A percentile compares a stretch with the other conserved stretches of the same genome.
These are phyloP conservation scores for Oenanthe javanica DNA, from an alignment of 140 eudicot species.

Conservation along the genomic window DNA sequence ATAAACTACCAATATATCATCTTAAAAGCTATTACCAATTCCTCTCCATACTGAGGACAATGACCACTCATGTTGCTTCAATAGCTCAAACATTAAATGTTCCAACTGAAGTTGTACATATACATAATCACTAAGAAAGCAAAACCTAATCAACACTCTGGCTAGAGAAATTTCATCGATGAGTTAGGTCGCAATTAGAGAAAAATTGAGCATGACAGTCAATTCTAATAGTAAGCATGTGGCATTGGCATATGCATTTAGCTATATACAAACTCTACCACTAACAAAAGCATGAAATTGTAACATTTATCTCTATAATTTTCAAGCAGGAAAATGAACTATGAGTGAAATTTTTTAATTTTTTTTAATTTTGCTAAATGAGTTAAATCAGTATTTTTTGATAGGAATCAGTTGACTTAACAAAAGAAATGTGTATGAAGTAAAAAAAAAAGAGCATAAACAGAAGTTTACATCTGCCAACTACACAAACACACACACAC, in stretches of 20 bases:
- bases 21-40: constrained; percentile 1
- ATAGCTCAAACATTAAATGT: neutral
- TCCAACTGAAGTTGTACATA: constrained; percentile 1
- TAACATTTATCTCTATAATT: neutral
- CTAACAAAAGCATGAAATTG: neutral
- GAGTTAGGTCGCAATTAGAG: too few relatives aligned
- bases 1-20: neutral
- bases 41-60: constrained; percentile 5
- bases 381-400: too few relatives aligned
- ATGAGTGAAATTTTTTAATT: too few relatives aligned
- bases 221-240: too few relatives aligned
- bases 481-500: neutral
- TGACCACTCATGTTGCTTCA: neutral
- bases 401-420: too few relatives aligned
- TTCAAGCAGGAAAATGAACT: neutral
- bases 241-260: too few relatives aligned
- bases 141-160: neutral
- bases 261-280: neutral
- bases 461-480: neutral
- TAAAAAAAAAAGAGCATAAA: neutral
- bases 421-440: neutral
- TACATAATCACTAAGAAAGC: neutral
- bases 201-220: neutral
- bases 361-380: neutral
- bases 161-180: too few relatives aligned